Percentiles rank a stretch among this genome's conserved stretches.
Evolutionary conservation across 31 red algal genomes (phyloP).

Genomic region (Porphyra umbilicalis): DNA sequence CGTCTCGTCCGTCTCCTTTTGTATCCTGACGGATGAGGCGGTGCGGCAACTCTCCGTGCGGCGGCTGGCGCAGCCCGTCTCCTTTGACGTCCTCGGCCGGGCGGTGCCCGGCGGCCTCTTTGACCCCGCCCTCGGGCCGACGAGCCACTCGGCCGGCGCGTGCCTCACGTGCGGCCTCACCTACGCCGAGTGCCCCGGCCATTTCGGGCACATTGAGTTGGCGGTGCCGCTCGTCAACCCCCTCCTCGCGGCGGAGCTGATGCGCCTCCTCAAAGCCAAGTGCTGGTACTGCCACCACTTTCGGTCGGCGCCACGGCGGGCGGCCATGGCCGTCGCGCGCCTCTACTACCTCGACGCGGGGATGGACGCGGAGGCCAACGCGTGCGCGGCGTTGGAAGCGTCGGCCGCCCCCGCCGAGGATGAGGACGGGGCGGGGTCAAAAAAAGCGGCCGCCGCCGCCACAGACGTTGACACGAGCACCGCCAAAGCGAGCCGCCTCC

Average conservation of each 20-base stretch:
- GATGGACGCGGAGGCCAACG: neutral
- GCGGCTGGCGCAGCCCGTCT: slow-evolving; percentile 20
- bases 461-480: neutral
- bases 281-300: slow-evolving; percentile 80
- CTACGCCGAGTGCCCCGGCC: slow-evolving; percentile 78
- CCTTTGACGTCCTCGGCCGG: slow-evolving; percentile 78
- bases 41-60: slow-evolving; percentile 24
- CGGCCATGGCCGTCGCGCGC: slow-evolving; percentile 35
- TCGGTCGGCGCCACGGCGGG: slow-evolving; percentile 15
- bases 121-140: slow-evolving; percentile 76
- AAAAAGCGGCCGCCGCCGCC: neutral
- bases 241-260: slow-evolving; percentile 30
- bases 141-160: slow-evolving; percentile 29
- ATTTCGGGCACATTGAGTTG: slow-evolving; percentile 91
- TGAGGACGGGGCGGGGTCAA: neutral
- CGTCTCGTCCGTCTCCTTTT: slow-evolving; percentile 36
- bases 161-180: slow-evolving; percentile 73
- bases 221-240: slow-evolving; percentile 77
- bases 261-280: slow-evolving; percentile 47
- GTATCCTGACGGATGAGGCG: slow-evolving; percentile 45
- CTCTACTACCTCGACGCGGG: slow-evolving; percentile 52
- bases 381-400: neutral
- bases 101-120: slow-evolving; percentile 78
- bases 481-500: neutral
- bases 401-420: neutral